These are phyloP conservation scores for Aegilops sharonensis DNA, from an alignment of 176 grass and related monocot species.

Conservation along the genomic window DNA sequence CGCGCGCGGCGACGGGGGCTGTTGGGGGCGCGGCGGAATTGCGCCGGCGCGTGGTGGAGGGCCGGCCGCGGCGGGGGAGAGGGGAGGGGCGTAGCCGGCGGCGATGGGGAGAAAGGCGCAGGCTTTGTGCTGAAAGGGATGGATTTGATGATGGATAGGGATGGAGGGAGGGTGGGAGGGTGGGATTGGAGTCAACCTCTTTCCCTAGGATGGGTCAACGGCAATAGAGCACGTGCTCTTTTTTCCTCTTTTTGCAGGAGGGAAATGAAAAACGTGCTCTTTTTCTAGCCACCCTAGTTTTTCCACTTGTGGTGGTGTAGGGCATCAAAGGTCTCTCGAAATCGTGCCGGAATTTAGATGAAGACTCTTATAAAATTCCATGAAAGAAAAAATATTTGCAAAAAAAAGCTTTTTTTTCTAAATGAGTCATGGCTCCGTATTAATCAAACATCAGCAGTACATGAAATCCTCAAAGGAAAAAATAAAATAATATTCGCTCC, in stretches of 20 bases:
- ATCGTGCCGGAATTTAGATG: too few species aligned
- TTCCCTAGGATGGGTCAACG: constrained; percentile 2
- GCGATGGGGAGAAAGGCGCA: background rate
- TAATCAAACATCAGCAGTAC: too few species aligned
- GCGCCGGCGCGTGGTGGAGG: background rate
- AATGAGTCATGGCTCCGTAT: too few species aligned
- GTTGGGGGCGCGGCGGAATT: background rate
- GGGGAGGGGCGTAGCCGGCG: background rate
- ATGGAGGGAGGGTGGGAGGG: background rate
- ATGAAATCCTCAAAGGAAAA: too few species aligned
- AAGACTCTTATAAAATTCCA: too few species aligned
- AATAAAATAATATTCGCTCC: too few species aligned
- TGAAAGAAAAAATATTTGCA: too few species aligned
- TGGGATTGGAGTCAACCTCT: constrained; percentile 32
- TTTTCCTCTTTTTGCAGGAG: background rate
- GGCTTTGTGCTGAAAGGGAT: background rate
- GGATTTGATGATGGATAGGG: background rate
- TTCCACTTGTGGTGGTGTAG: background rate
- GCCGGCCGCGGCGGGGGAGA: background rate
- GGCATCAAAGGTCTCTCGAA: too few species aligned
- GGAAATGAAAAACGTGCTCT: background rate
- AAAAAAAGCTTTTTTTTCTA: too few species aligned
- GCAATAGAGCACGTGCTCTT: background rate
- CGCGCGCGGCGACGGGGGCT: background rate
- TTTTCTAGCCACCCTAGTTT: background rate